These are phyloP conservation scores for Aspergillus sojae DNA, from an alignment of 2,329 filamentous ascomycete species.

Conservation along the genomic window DNA sequence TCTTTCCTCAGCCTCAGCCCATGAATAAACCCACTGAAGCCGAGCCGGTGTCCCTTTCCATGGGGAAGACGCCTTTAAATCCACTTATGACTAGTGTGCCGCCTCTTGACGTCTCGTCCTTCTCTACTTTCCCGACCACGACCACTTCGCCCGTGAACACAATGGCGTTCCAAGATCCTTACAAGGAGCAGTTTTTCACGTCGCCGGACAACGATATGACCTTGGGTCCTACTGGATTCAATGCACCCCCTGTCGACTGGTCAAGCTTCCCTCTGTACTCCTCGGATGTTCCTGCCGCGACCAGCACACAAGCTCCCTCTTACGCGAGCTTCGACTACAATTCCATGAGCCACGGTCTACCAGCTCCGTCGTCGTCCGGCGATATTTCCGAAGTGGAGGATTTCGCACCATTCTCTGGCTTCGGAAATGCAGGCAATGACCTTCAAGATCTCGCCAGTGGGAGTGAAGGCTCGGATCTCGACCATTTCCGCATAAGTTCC, in stretches of 20 bases:
- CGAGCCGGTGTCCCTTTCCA: constrained; percentile 29
- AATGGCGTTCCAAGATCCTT: constrained; percentile 42
- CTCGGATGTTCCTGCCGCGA: constrained; percentile 38
- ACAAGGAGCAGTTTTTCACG: constrained; percentile 45
- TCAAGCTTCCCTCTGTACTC: constrained; percentile 49
- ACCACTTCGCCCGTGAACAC: constrained; percentile 36
- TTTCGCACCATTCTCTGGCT: constrained; percentile 37
- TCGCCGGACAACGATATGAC: constrained; percentile 47
- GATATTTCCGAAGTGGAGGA: constrained; percentile 54
- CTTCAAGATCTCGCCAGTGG: constrained; percentile 43
- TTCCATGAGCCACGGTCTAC: constrained; percentile 40
- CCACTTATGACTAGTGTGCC: constrained; percentile 39
- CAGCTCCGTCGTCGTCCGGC: constrained; percentile 52
- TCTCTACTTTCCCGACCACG: constrained; percentile 38
- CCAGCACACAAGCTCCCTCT: constrained; percentile 49
- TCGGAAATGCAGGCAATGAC: constrained; percentile 32
- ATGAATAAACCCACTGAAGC: constrained; percentile 28
- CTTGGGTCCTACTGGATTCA: constrained; percentile 41
- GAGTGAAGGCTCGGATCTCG: constrained; percentile 45
- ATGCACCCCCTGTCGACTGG: constrained; percentile 51
- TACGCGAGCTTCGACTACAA: constrained; percentile 51
- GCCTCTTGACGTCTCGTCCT: constrained; percentile 43
- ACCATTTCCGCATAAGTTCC: constrained; percentile 45
- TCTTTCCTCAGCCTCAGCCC: constrained; percentile 29
- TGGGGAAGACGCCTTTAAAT: constrained; percentile 35